phyloP scores from a whole-genome alignment of 2,329 filamentous ascomycete genomes.

The Xylaria sp. region DNA sequence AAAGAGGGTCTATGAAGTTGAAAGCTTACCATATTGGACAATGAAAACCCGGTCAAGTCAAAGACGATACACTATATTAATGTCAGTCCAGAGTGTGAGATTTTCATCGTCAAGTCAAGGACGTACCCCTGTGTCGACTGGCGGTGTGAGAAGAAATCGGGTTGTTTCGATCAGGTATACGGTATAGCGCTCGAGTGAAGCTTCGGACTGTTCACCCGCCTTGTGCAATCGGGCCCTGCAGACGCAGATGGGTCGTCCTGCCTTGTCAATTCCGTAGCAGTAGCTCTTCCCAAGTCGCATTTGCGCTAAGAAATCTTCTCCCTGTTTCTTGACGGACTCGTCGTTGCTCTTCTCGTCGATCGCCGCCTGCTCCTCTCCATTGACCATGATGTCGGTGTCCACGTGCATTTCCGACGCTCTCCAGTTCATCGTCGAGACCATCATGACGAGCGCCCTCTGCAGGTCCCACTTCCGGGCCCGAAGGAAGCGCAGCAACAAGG shows the following conservation, averaged over 20 bases:
- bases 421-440: conserved; percentile 95
- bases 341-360: conserved; percentile 68
- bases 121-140: conserved; percentile 91
- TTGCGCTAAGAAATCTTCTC: conserved; percentile 83
- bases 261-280: conserved; percentile 86
- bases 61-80: conserved; percentile 82
- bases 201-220: conserved; percentile 82
- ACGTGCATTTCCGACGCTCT: conserved; percentile 84
- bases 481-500: conserved; percentile 82
- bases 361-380: conserved; percentile 77
- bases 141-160: conserved; percentile 81
- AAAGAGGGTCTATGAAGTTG: not conserved
- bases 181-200: conserved; percentile 87
- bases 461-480: conserved; percentile 96
- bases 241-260: conserved; percentile 85
- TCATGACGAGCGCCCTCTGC: conserved; percentile 91
- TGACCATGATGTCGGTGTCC: conserved; percentile 85
- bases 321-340: conserved; percentile 70
- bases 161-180: conserved; percentile 95
- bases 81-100: conserved; percentile 1
- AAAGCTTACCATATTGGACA: conserved; percentile 86
- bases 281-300: conserved; percentile 93
- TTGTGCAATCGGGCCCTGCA: conserved; percentile 86
- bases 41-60: conserved; percentile 92
- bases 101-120: not conserved